Conservation (phyloP, 1,284 basidiomycete genomes). For the Wallemia ichthyophaga region DNA sequence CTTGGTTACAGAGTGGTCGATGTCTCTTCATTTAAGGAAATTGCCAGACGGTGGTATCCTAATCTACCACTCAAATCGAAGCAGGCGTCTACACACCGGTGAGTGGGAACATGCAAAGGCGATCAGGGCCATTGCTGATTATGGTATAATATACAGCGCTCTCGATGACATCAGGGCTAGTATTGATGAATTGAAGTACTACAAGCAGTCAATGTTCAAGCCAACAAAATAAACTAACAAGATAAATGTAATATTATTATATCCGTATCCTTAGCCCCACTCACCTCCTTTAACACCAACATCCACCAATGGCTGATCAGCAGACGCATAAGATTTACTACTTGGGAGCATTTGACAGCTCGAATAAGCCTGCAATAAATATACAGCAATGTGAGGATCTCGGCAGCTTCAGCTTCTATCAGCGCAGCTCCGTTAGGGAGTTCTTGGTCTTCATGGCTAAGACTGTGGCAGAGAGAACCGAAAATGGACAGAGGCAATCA, state of each 20-base stretch:
- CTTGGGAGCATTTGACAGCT: slow-evolving; percentile 19
- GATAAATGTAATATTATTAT: neutral
- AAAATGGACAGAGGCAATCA: slow-evolving; percentile 59
- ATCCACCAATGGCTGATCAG: slow-evolving; percentile 4
- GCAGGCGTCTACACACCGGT: slow-evolving; percentile 14
- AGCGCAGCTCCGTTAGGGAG: slow-evolving; percentile 51
- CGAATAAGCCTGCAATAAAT: slow-evolving; percentile 22
- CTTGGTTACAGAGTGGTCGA: slow-evolving; percentile 18
- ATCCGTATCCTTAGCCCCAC: neutral
- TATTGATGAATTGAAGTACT: slow-evolving; percentile 19
- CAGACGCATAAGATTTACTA: slow-evolving; percentile 19
- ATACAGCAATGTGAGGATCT: slow-evolving; percentile 54
- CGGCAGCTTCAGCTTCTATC: slow-evolving; percentile 78
- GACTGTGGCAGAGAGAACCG: slow-evolving; percentile 74
- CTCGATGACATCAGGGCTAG: slow-evolving; percentile 20
- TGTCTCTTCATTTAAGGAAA: slow-evolving; percentile 13
- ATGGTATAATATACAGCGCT: slow-evolving; percentile 13
- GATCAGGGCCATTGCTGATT: neutral
- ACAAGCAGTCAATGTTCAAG: slow-evolving; percentile 16
- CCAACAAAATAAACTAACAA: neutral
- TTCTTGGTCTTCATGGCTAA: slow-evolving; percentile 72
- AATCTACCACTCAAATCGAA: slow-evolving; percentile 9
- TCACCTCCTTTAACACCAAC: neutral
- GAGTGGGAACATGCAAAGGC: slow-evolving; percentile 2
- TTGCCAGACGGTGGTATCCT: slow-evolving; percentile 20